A percentile compares a stretch with the other conserved stretches of the same genome.
Conservation (phyloP, 2,329 filamentous ascomycete genomes). For the Clonostachys byssicola region DNA sequence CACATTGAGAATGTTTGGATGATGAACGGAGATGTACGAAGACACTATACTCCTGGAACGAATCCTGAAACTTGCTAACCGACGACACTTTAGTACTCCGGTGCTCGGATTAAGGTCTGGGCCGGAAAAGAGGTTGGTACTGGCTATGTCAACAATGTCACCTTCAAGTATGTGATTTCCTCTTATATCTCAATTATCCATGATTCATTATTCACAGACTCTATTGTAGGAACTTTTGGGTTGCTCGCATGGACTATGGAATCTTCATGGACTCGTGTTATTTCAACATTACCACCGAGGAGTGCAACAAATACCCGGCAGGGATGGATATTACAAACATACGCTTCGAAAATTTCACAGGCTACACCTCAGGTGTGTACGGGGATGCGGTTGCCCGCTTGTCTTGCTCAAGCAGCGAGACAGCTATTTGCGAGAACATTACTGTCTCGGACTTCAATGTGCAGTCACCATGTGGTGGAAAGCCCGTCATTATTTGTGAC, state of each 20-base stretch:
- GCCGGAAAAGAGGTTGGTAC: constrained; percentile 53
- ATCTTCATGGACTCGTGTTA: constrained; percentile 60
- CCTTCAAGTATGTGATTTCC: constrained; percentile 31
- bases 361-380: constrained; percentile 50
- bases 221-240: constrained; percentile 42
- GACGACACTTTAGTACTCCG: constrained; percentile 24
- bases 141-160: constrained; percentile 58
- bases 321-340: constrained; percentile 56
- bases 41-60: no score
- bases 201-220: no score
- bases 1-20: constrained; percentile 57
- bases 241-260: constrained; percentile 53
- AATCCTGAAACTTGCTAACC: no score
- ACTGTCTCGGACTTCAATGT: constrained; percentile 49
- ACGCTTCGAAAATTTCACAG: constrained; percentile 53
- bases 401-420: constrained; percentile 45
- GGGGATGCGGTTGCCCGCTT: constrained; percentile 49
- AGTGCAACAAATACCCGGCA: constrained; percentile 49
- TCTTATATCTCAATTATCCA: no score
- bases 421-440: constrained; percentile 53
- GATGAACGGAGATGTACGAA: constrained; percentile 30
- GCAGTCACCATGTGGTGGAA: constrained; percentile 38
- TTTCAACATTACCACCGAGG: constrained; percentile 46
- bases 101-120: constrained; percentile 58
- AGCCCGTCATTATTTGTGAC: constrained; percentile 44